Conservation (phyloP, 73 alveolate genomes). For the Tetrahymena thermophila region DNA sequence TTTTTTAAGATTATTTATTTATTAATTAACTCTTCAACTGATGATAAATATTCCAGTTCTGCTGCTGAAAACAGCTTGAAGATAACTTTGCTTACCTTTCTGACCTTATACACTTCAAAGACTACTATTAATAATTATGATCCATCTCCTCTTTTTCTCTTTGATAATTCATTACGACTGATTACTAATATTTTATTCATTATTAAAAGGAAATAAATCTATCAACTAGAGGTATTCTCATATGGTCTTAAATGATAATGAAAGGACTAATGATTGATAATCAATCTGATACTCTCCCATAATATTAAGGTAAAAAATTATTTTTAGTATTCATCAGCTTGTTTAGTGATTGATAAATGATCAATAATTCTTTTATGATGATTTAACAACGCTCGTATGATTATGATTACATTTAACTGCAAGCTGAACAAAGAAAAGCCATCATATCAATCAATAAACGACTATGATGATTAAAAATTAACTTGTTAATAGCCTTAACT, state of each 20-base stretch:
- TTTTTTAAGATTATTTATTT: background rate
- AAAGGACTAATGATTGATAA: background rate
- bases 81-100: background rate
- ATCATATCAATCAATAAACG: background rate
- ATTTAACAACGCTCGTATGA: background rate
- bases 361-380: background rate
- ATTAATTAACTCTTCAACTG: background rate
- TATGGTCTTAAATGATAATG: background rate
- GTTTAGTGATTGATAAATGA: background rate
- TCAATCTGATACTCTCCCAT: background rate
- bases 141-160: background rate
- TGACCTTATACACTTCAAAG: background rate
- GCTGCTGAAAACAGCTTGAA: slow-evolving; percentile 4
- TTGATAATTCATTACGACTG: background rate
- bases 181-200: background rate
- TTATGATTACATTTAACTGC: background rate
- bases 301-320: background rate
- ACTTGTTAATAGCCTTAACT: background rate
- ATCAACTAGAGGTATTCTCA: background rate
- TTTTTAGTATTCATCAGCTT: background rate
- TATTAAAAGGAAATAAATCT: background rate
- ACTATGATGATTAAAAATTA: background rate
- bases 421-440: background rate
- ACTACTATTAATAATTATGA: background rate
- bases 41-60: background rate